Evolutionary conservation across 192 early-diverging fungal genomes (phyloP), one percentile per base, ranked within the genome.

Genomic region (Oehlia diaphana): DNA sequence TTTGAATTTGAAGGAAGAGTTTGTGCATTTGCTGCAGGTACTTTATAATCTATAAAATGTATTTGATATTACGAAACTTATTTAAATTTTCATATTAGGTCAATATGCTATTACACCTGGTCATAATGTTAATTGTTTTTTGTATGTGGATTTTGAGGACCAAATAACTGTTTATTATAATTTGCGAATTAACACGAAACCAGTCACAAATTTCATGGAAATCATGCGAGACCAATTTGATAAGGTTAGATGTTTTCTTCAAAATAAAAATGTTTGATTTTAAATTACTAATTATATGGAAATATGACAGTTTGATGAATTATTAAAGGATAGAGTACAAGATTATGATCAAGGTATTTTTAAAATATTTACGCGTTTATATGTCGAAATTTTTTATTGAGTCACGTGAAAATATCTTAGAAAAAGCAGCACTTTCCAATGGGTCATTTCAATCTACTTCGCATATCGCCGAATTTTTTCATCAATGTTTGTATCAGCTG

Each of bases 121-220:
- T 10, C 74, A 84, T 42, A 90, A 90, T 37, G 86, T 89, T 62
- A 88, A 88, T 10, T 90, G 89, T 66, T 76, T 90, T 35, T 86
- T 90, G 37, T 90, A 90, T 71, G 89, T 90, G 3, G 89, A 90
- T 74, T 90, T 90, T 82, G 89, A 90, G 44, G 89, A 90, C 69
- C 87, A 89, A 33, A 89, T 90, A 21, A 88, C 77, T 72, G 89
- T 90, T 16, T 90, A 90, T 80, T 84, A 89, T 74, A 87, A 90
- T 78, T 63, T 90, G 10, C 82, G 81, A 26, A 86, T 90, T 26
- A 81, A 86, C 39, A 84, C 89, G 9, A 81, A 84, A 44, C 86
- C 87, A 0, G 79, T 86, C 0, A 64, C 67, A 13, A 81, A 82
- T 13, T 90, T 90, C 66, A 76, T 84, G 42, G 89, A 90, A 78